Evolutionary conservation across 108 stramenopile species (phyloP).

Genomic region (Cyclotella sp.): DNA sequence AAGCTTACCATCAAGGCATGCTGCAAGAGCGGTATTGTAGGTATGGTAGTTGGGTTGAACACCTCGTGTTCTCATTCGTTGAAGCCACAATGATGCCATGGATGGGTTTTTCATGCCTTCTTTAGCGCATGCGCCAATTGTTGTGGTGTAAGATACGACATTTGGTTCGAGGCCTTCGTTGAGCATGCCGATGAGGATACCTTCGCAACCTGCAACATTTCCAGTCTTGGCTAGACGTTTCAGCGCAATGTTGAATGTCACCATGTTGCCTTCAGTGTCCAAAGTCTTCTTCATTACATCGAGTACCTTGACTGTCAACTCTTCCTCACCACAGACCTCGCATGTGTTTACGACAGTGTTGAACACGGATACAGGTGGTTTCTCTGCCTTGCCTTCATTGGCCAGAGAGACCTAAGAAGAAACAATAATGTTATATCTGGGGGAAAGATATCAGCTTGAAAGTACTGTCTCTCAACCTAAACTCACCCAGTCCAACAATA

Average conservation of each 20-base stretch:
- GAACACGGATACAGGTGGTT: conserved; percentile 82
- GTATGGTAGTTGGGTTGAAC: conserved; percentile 84
- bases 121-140: conserved; percentile 81
- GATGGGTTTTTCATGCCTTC: conserved; percentile 65
- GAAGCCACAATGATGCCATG: conserved; percentile 79
- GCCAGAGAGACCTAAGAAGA: conserved; percentile 55
- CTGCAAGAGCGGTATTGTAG: conserved; percentile 86
- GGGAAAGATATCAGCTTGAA: not conserved
- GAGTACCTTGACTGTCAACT: conserved; percentile 79
- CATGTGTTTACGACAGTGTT: conserved; percentile 90
- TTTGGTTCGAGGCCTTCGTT: conserved; percentile 80
- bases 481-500: conserved; percentile 91
- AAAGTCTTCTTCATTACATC: conserved; percentile 86
- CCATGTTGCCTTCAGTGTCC: conserved; percentile 86
- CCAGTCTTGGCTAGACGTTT: conserved; percentile 88
- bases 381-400: conserved; percentile 71
- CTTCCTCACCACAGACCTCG: conserved; percentile 90
- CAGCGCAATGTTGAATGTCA: conserved; percentile 91
- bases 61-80: conserved; percentile 79
- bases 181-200: conserved; percentile 90
- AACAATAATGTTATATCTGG: not conserved
- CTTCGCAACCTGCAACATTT: conserved; percentile 75
- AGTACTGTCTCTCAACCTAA: not conserved
- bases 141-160: conserved; percentile 90
- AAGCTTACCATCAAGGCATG: conserved; percentile 84